phyloP scores from a whole-genome alignment of 805 yeast species.

The Ogataea angusta region DNA sequence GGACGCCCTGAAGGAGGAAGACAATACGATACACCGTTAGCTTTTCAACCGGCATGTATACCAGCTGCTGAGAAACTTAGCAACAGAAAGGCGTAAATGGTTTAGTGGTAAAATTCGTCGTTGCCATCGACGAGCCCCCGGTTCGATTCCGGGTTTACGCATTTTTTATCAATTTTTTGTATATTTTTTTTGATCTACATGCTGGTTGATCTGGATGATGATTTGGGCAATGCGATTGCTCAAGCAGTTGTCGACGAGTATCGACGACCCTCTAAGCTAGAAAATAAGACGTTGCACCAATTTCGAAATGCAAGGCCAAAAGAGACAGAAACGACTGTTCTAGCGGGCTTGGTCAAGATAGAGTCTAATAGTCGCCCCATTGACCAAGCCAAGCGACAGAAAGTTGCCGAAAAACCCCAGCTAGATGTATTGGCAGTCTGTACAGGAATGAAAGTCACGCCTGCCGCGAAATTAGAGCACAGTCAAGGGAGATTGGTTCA shows the following conservation, averaged over 20 bases:
- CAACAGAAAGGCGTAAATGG: constrained; percentile 19
- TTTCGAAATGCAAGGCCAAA: constrained; percentile 46
- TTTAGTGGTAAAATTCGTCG: constrained; percentile 27
- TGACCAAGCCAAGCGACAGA: constrained; percentile 5
- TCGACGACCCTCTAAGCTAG: constrained; percentile 10
- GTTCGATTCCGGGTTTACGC: constrained; percentile 29
- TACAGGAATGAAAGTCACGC: constrained; percentile 81
- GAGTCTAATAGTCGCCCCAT: constrained; percentile 13
- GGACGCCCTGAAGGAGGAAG: too few relatives aligned
- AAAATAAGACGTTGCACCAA: constrained; percentile 8
- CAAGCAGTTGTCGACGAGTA: constrained; percentile 13
- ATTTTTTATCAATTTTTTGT: constrained; percentile 4
- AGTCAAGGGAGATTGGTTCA: constrained; percentile 64
- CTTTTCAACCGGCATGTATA: too few relatives aligned
- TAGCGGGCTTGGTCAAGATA: constrained; percentile 66
- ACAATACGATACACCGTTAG: too few relatives aligned
- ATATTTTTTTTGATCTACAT: constrained; percentile 3
- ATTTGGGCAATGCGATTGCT: constrained; percentile 19
- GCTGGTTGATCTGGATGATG: neutral
- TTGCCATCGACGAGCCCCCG: constrained; percentile 29
- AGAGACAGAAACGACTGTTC: constrained; percentile 80
- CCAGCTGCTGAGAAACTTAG: neutral
- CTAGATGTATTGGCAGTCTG: constrained; percentile 48
- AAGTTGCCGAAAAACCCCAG: constrained; percentile 7
- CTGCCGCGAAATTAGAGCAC: constrained; percentile 43